Conservation (phyloP, 2,329 filamentous ascomycete species). For the Aureobasidium namibiae region DNA sequence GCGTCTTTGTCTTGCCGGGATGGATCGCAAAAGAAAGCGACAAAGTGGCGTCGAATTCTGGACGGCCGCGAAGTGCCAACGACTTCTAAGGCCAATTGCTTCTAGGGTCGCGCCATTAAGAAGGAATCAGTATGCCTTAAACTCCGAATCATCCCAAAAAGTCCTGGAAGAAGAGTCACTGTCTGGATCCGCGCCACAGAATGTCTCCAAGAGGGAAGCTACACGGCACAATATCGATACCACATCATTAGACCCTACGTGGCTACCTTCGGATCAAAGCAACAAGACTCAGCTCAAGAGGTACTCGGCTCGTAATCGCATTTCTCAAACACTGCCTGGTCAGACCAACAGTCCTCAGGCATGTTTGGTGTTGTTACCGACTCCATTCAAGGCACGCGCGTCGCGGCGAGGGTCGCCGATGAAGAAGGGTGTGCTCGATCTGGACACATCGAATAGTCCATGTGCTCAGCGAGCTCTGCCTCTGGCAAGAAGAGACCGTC, state of each 20-base stretch:
- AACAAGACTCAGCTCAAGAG: not conserved
- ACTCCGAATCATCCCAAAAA: not conserved
- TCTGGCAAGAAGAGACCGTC: not conserved
- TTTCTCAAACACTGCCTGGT: not conserved
- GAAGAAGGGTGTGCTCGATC: not conserved
- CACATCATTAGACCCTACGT: constrained; percentile 15
- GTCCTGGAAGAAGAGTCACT: not conserved
- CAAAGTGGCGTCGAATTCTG: constrained; percentile 19
- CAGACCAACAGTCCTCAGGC: not conserved
- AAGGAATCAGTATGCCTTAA: constrained; percentile 20
- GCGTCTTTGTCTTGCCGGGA: not conserved
- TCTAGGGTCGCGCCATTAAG: constrained; percentile 32
- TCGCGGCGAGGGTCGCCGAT: not conserved
- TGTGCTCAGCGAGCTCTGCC: not conserved
- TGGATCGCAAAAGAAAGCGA: constrained; percentile 12
- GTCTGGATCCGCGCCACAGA: not conserved
- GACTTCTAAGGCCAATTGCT: constrained; percentile 34
- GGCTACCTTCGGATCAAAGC: constrained; percentile 13
- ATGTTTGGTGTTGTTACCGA: constrained; percentile 11
- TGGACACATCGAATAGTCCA: not conserved
- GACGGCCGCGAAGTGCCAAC: constrained; percentile 36
- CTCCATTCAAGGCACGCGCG: constrained; percentile 13
- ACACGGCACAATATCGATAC: not conserved
- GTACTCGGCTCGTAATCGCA: not conserved
- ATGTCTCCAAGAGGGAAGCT: not conserved